Evolutionary conservation across 306 rosid genomes (phyloP).

Genomic region (Quercus bicolor): DNA sequence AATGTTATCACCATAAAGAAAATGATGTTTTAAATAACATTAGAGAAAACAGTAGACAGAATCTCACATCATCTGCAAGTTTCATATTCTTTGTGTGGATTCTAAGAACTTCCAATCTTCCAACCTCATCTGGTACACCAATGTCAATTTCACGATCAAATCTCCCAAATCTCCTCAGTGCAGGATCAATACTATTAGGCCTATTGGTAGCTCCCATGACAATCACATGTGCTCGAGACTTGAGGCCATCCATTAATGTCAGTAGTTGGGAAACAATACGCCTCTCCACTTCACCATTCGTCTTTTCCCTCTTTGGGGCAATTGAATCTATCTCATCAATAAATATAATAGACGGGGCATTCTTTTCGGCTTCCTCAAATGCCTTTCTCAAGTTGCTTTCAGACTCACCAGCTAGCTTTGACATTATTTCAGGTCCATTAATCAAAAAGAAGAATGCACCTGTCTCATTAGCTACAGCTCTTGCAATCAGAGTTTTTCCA

Average conservation of each 20-base stretch:
- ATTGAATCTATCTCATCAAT: conserved; percentile 66
- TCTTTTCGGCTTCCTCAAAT: conserved; percentile 71
- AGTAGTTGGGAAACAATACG: conserved; percentile 66
- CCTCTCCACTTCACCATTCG: conserved; percentile 74
- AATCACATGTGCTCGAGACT: conserved; percentile 54
- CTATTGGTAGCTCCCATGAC: conserved; percentile 70
- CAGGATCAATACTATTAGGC: conserved; percentile 64
- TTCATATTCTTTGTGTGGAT: conserved; percentile 73
- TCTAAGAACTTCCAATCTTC: conserved; percentile 66
- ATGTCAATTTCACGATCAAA: conserved; percentile 72
- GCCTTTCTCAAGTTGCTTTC: conserved; percentile 74
- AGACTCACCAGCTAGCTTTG: conserved; percentile 71
- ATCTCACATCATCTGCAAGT: conserved; percentile 59
- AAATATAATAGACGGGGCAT: conserved; percentile 70
- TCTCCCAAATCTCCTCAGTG: conserved; percentile 66
- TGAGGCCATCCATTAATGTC: conserved; percentile 77
- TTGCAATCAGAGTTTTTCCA: conserved; percentile 61
- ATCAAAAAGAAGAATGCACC: conserved; percentile 71
- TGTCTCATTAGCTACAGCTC: conserved; percentile 77
- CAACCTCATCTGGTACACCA: conserved; percentile 69
- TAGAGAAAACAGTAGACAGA: neutral
- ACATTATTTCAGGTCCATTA: conserved; percentile 73
- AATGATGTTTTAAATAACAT: neutral
- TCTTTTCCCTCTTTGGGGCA: conserved; percentile 75
- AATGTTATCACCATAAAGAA: conserved; percentile 4